Percentiles rank a stretch among this genome's conserved stretches.
Conservation (phyloP, 108 stramenopile species). For the Fragilariopsis cylindrus region DNA sequence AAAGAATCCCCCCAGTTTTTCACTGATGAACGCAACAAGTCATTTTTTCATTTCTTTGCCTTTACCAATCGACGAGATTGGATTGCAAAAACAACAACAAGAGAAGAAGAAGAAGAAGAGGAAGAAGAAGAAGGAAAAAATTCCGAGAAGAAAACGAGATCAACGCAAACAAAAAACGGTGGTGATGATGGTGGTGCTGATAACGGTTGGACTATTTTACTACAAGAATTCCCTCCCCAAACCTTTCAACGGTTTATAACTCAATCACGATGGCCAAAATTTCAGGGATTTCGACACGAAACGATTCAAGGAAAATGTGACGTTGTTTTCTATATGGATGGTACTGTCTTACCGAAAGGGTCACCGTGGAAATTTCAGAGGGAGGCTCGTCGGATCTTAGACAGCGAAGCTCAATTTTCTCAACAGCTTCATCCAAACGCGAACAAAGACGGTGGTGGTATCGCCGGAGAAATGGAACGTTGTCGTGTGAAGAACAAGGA, state of each 20-base stretch:
- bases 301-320: constrained; percentile 14
- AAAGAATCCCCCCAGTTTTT: constrained; percentile 15
- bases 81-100: neutral
- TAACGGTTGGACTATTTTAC: constrained; percentile 11
- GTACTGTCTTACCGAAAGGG: constrained; percentile 10
- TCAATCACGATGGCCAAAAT: constrained; percentile 26
- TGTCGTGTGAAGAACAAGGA: constrained; percentile 23
- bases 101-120: neutral
- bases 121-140: neutral
- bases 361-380: constrained; percentile 8
- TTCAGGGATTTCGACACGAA: constrained; percentile 25
- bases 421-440: constrained; percentile 25
- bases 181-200: neutral
- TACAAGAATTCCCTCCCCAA: constrained; percentile 11
- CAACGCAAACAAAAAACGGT: too few species aligned
- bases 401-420: constrained; percentile 18
- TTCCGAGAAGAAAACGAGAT: neutral
- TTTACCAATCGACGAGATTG: constrained; percentile 13
- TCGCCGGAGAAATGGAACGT: constrained; percentile 9
- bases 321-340: constrained; percentile 31
- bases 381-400: constrained; percentile 6
- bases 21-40: neutral
- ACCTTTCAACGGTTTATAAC: constrained; percentile 24
- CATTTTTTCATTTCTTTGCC: constrained; percentile 9
- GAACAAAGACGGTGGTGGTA: constrained; percentile 14